Evolutionary conservation across 148 eudicot species (phyloP).

Genomic region (Camellia granthamiana): DNA sequence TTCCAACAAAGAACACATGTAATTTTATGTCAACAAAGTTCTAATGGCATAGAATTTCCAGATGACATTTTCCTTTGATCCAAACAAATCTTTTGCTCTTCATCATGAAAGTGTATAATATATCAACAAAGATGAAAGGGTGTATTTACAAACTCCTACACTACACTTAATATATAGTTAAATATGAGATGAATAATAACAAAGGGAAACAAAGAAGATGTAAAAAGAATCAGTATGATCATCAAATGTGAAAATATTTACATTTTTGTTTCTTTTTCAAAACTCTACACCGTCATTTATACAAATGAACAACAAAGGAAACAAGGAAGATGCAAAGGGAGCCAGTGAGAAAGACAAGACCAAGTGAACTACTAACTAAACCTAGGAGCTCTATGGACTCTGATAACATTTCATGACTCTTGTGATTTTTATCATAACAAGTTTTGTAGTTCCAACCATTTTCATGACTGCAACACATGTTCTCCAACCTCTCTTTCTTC

Average conservation of each 20-base stretch:
- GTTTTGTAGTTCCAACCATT: conserved; percentile 11
- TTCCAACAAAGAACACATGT: too few species aligned
- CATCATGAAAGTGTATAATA: too few species aligned
- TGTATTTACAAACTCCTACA: too few species aligned
- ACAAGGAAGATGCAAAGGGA: conserved; percentile 11
- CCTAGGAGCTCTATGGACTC: conserved; percentile 7
- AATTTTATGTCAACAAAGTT: too few species aligned
- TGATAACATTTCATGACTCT: not conserved
- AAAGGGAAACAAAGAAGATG: too few species aligned
- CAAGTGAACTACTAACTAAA: not conserved
- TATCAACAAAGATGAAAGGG: too few species aligned
- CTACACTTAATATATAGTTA: too few species aligned
- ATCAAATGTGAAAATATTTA: not conserved
- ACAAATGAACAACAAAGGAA: conserved; percentile 5
- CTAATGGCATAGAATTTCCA: too few species aligned
- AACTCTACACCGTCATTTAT: not conserved
- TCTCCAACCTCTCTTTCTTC: not conserved
- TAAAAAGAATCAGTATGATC: not conserved
- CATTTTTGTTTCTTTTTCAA: not conserved
- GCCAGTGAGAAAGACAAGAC: conserved; percentile 4
- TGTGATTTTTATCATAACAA: not conserved
- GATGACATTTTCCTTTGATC: too few species aligned
- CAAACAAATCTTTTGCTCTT: too few species aligned
- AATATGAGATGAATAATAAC: too few species aligned
- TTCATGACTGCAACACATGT: not conserved